Percentiles rank a stretch among this genome's conserved stretches.
Conservation (phyloP, 1,284 basidiomycete genomes). For the Naganishia liquefaciens region DNA sequence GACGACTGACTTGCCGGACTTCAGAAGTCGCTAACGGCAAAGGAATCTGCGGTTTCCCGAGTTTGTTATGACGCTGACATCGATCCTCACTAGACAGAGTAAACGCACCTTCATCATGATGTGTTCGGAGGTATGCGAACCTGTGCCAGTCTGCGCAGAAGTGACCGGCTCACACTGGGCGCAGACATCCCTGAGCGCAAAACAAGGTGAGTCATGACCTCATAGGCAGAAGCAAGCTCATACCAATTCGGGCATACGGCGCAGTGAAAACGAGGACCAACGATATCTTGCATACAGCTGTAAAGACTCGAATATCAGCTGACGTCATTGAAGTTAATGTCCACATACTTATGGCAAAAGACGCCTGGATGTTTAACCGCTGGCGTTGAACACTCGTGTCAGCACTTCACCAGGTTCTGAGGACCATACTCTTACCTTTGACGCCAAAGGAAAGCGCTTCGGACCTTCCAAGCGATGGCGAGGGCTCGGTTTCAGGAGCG, state of each 20-base stretch:
- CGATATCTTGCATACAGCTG: constrained; percentile 82
- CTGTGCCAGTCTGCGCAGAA: constrained; percentile 37
- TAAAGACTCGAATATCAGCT: neutral
- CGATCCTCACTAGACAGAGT: neutral
- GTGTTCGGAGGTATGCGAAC: constrained; percentile 58
- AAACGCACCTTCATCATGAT: constrained; percentile 81
- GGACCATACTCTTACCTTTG: neutral
- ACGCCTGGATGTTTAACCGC: constrained; percentile 50
- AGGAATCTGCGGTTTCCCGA: constrained; percentile 64
- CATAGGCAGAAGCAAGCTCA: too few species aligned
- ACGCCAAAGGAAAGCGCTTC: neutral
- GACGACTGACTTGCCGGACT: constrained; percentile 69
- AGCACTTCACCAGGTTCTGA: too few species aligned
- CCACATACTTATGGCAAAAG: constrained; percentile 65
- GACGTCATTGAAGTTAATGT: neutral
- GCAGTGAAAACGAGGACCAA: constrained; percentile 86
- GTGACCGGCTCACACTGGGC: constrained; percentile 84
- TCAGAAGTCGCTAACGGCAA: constrained; percentile 72
- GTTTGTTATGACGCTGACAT: too few species aligned
- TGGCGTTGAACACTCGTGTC: neutral
- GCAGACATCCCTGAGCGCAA: constrained; percentile 62
- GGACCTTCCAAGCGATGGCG: neutral
- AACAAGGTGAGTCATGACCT: too few species aligned
- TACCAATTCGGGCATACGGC: constrained; percentile 67
- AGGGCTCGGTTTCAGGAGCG: neutral